Evolutionary conservation across 371 early-diverging fungal species (phyloP).

Genomic region (Apophysomyces variabilis): DNA sequence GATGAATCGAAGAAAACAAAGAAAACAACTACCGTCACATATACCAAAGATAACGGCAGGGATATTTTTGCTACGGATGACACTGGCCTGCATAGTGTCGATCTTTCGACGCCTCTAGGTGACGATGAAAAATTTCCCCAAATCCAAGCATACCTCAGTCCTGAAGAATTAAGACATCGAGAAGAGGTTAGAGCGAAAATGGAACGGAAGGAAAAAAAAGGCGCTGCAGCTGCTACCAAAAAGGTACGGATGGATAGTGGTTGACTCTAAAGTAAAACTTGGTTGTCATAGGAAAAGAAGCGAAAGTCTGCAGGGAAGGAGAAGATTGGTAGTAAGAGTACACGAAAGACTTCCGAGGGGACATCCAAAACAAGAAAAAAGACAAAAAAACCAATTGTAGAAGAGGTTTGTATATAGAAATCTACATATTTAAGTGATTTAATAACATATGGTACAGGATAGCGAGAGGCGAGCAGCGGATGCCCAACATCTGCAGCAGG

Average conservation of each 20-base stretch:
- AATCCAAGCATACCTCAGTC: slow-evolving; percentile 61
- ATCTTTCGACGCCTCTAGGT: slow-evolving; percentile 65
- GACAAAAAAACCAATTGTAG: slow-evolving; percentile 22
- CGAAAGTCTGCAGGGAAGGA: slow-evolving; percentile 11
- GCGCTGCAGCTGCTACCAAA: slow-evolving; percentile 22
- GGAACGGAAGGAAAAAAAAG: slow-evolving; percentile 45
- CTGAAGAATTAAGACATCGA: slow-evolving; percentile 62
- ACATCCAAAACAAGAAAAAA: slow-evolving; percentile 36
- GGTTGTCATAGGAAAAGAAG: slow-evolving; percentile 4
- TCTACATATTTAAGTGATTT: not conserved
- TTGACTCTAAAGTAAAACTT: slow-evolving; percentile 11
- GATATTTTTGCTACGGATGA: slow-evolving; percentile 47
- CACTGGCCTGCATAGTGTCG: slow-evolving; percentile 56
- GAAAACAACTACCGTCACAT: slow-evolving; percentile 7
- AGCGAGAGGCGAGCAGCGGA: not conserved
- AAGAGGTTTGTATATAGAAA: not conserved
- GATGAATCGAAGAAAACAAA: slow-evolving; percentile 21
- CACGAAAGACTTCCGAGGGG: slow-evolving; percentile 22
- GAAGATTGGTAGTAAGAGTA: slow-evolving; percentile 12
- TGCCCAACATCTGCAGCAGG: slow-evolving; percentile 7
- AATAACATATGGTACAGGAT: not conserved
- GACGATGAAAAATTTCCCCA: slow-evolving; percentile 67
- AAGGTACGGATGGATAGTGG: slow-evolving; percentile 35
- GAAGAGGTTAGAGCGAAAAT: slow-evolving; percentile 57
- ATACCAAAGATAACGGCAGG: slow-evolving; percentile 30